Conservation (phyloP, 768 basidiomycete species). For the Tephrocybe sp. region DNA sequence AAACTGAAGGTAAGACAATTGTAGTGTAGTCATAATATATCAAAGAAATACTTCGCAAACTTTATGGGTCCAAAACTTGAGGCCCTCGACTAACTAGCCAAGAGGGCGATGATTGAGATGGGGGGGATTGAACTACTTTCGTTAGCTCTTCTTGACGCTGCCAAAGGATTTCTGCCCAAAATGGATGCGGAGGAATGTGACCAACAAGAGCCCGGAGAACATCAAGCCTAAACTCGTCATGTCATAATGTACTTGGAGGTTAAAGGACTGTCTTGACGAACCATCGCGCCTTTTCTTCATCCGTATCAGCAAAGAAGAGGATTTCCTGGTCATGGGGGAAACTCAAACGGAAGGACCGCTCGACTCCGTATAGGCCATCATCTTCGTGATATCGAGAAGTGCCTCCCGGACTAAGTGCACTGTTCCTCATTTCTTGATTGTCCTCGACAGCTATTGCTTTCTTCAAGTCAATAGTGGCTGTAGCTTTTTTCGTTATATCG, state of each 20-base stretch:
- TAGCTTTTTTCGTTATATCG: slow-evolving; percentile 88
- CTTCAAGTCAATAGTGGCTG: slow-evolving; percentile 86
- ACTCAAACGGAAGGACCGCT: slow-evolving; percentile 80
- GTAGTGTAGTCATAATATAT: background rate
- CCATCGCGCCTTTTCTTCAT: slow-evolving; percentile 87
- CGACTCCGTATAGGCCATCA: slow-evolving; percentile 65
- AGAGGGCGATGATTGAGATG: slow-evolving; percentile 15
- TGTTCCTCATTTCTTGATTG: slow-evolving; percentile 57
- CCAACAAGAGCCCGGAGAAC: slow-evolving; percentile 83
- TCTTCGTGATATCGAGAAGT: slow-evolving; percentile 50
- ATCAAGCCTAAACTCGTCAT: slow-evolving; percentile 60
- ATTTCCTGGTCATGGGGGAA: slow-evolving; percentile 81
- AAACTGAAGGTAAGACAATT: background rate
- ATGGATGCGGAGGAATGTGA: slow-evolving; percentile 85
- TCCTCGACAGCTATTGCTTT: slow-evolving; percentile 79
- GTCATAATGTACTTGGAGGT: background rate
- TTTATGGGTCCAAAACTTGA: too few relatives aligned
- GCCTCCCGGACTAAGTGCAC: slow-evolving; percentile 38
- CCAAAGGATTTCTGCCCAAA: slow-evolving; percentile 93
- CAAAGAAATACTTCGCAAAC: too few relatives aligned
- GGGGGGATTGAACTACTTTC: slow-evolving; percentile 8
- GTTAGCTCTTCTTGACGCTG: slow-evolving; percentile 63
- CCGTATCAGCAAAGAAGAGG: slow-evolving; percentile 86
- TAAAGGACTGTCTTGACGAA: slow-evolving; percentile 32
- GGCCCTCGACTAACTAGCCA: slow-evolving; percentile 20